These are phyloP conservation scores for Trichoderma citrinoviride DNA, from an alignment of 2,329 filamentous ascomycete species.

Conservation along the genomic window DNA sequence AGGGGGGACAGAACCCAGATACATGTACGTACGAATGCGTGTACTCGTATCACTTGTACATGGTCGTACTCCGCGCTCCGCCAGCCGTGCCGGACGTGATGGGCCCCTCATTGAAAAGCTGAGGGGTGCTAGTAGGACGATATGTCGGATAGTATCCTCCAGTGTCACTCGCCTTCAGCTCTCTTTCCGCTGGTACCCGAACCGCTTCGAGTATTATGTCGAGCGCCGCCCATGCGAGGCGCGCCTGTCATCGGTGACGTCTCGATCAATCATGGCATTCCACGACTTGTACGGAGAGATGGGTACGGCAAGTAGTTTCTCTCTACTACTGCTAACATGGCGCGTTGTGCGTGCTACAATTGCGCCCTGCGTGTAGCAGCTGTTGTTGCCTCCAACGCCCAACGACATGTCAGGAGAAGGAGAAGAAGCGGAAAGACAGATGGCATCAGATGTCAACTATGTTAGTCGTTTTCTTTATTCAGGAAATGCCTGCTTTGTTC, in stretches of 20 bases:
- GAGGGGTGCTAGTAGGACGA: not conserved
- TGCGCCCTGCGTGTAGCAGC: not conserved
- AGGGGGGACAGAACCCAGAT: constrained; percentile 10
- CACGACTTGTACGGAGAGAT: not conserved
- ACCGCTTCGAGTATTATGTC: not conserved
- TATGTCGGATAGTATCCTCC: constrained; percentile 2
- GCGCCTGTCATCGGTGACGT: not conserved
- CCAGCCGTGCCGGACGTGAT: not conserved
- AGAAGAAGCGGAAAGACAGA: not conserved
- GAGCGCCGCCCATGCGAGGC: not conserved
- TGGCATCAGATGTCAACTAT: not conserved
- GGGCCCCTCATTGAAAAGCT: not conserved
- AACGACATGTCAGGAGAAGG: not conserved
- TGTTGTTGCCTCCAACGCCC: not conserved
- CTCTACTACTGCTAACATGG: not conserved
- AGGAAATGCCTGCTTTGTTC: not conserved
- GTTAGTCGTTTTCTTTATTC: not conserved
- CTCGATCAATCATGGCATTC: constrained; percentile 9
- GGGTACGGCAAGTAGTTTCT: not conserved
- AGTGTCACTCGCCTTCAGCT: not conserved
- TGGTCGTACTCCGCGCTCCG: not conserved
- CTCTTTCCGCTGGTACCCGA: not conserved
- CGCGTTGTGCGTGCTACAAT: constrained; percentile 9
- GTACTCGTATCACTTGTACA: not conserved
- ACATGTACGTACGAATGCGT: not conserved